Conservation (phyloP, 495 filamentous ascomycete genomes). For the Penicillium coprophilum region DNA sequence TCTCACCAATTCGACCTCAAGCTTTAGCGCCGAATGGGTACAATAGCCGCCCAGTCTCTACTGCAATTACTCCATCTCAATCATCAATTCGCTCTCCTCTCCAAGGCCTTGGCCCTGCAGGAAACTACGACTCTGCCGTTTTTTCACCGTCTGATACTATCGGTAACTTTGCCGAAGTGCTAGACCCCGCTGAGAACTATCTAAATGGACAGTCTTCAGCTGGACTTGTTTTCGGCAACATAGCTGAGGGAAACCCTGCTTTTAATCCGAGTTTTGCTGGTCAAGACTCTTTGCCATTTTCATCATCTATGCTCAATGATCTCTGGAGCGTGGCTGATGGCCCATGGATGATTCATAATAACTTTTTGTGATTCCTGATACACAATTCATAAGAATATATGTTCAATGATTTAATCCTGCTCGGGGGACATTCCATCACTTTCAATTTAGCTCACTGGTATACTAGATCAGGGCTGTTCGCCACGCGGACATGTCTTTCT, state of each 20-base stretch:
- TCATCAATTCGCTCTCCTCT: conserved; percentile 1
- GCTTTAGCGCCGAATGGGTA: background rate
- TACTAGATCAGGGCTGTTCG: conserved; percentile 6
- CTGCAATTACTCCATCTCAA: background rate
- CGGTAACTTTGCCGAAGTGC: background rate
- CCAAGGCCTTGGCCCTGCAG: background rate
- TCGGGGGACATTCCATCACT: background rate
- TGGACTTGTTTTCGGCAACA: conserved; percentile 29
- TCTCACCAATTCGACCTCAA: background rate
- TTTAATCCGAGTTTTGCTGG: conserved; percentile 18
- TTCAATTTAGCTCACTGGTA: background rate
- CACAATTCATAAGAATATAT: background rate
- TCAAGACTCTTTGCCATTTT: conserved; percentile 23
- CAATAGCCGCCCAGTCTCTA: background rate
- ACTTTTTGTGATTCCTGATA: conserved; percentile 11
- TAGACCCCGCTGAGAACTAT: conserved; percentile 4
- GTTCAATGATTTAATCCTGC: background rate
- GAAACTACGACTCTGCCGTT: conserved; percentile 6
- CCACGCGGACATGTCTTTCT: conserved; percentile 22
- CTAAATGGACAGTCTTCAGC: conserved; percentile 17
- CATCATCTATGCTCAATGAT: conserved; percentile 27
- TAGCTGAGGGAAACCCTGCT: conserved; percentile 14
- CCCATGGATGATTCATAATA: conserved; percentile 43
- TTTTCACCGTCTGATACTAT: conserved; percentile 12
- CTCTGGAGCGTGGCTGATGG: conserved; percentile 45